A percentile compares a stretch with the other conserved stretches of the same genome.
phyloP scores from a whole-genome alignment of 495 filamentous ascomycete species.

The Schizothecium vesticola region DNA sequence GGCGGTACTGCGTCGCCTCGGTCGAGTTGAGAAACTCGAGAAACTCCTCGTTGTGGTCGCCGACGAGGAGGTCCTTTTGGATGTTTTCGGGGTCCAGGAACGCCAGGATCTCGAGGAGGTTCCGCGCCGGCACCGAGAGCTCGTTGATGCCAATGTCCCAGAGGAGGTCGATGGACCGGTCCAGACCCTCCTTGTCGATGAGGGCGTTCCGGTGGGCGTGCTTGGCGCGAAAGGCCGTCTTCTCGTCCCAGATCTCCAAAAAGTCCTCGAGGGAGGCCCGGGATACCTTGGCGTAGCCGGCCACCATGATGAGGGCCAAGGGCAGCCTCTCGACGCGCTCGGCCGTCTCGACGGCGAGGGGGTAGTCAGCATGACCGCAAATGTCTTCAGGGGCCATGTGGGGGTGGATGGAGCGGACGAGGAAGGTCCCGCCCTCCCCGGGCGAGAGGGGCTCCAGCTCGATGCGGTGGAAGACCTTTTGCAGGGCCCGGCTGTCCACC shows the following conservation, averaged over 20 bases:
- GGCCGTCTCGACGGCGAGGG: conserved; percentile 7
- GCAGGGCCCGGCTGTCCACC: neutral
- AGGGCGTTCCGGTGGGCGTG: neutral
- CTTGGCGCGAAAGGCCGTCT: neutral
- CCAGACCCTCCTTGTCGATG: neutral
- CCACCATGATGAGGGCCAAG: conserved; percentile 17
- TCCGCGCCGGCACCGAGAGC: conserved; percentile 9
- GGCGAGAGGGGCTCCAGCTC: neutral
- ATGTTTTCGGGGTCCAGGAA: conserved; percentile 20
- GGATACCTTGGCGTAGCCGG: conserved; percentile 17
- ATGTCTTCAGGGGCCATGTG: neutral
- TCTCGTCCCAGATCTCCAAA: conserved; percentile 23
- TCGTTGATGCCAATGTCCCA: conserved; percentile 22
- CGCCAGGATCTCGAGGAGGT: conserved; percentile 20
- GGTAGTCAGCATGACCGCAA: conserved; percentile 1
- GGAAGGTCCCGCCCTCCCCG: neutral
- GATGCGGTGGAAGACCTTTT: conserved; percentile 2
- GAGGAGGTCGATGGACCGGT: conserved; percentile 11
- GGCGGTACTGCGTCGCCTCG: conserved; percentile 10
- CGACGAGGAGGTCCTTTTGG: conserved; percentile 17
- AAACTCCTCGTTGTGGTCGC: conserved; percentile 16
- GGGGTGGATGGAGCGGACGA: conserved; percentile 3
- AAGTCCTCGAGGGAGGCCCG: conserved; percentile 15
- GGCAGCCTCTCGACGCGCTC: conserved; percentile 14
- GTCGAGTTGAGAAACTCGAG: conserved; percentile 19